phyloP scores from a whole-genome alignment of 768 basidiomycete genomes.

The Sporobolomyces pararoseus region DNA sequence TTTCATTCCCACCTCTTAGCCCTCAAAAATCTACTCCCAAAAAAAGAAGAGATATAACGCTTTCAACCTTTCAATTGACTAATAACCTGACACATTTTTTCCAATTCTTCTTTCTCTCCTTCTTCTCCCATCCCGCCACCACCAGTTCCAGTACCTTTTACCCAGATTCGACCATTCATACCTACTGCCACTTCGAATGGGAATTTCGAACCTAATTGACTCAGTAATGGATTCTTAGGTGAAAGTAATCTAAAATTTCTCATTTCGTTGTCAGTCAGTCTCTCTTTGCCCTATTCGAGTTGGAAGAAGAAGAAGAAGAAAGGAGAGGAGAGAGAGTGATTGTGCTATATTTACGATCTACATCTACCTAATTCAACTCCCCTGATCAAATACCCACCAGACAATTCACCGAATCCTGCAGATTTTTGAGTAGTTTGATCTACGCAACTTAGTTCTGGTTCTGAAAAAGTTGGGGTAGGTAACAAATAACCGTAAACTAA shows the following conservation, averaged over 20 bases:
- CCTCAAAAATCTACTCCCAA: too few species aligned
- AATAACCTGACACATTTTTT: constrained; percentile 72
- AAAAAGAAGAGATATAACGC: too few species aligned
- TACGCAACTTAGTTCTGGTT: constrained; percentile 94
- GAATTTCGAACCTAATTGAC: constrained; percentile 71
- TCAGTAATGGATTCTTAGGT: constrained; percentile 74
- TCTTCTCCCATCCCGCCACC: constrained; percentile 54
- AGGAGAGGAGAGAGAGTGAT: neutral
- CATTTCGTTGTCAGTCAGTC: too few species aligned
- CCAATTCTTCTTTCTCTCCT: constrained; percentile 62
- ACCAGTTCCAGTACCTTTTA: constrained; percentile 57
- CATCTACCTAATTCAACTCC: constrained; percentile 75
- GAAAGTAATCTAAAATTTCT: constrained; percentile 62
- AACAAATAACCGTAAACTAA: constrained; percentile 89
- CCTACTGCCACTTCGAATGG: constrained; percentile 86
- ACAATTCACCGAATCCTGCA: constrained; percentile 89
- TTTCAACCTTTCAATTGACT: constrained; percentile 46
- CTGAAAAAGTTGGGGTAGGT: constrained; percentile 93
- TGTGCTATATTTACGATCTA: constrained; percentile 72
- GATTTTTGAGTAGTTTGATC: constrained; percentile 87
- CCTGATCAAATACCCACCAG: constrained; percentile 74
- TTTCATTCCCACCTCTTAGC: too few species aligned
- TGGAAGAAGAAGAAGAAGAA: neutral
- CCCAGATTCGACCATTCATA: constrained; percentile 87
- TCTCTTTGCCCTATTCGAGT: neutral